Evolutionary conservation across 768 basidiomycete species (phyloP).

Genomic region (Suillus fuscotomentosus): DNA sequence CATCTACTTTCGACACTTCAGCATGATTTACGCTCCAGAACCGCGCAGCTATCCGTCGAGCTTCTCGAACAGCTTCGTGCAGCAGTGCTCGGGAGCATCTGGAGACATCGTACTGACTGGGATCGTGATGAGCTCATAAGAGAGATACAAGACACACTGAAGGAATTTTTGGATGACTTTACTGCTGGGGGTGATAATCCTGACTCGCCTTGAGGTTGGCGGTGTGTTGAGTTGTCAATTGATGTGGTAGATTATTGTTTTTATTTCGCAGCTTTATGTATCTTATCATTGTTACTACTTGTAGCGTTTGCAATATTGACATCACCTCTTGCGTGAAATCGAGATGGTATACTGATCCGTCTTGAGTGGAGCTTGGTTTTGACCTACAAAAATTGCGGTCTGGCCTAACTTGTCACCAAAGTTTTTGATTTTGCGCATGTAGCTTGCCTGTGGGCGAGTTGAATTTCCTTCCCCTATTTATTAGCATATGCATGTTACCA

Average conservation of each 20-base stretch:
- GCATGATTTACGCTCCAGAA: constrained; percentile 48
- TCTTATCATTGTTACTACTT: constrained; percentile 12
- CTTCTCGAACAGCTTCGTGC: constrained; percentile 94
- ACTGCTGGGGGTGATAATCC: constrained; percentile 19
- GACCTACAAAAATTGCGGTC: too few species aligned
- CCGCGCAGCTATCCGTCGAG: constrained; percentile 70
- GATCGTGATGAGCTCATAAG: constrained; percentile 64
- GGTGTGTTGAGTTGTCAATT: background rate
- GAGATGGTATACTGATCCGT: background rate
- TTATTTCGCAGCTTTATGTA: constrained; percentile 18
- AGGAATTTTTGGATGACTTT: constrained; percentile 69
- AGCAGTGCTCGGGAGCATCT: constrained; percentile 74
- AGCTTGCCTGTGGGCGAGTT: background rate
- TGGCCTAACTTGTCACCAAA: background rate
- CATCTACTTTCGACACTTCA: constrained; percentile 47
- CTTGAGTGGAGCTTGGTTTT: too few species aligned
- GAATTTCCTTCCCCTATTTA: background rate
- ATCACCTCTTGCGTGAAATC: background rate
- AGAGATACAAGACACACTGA: constrained; percentile 56
- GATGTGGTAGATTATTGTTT: constrained; percentile 14
- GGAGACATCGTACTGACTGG: constrained; percentile 83
- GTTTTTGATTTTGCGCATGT: too few species aligned
- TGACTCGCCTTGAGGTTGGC: constrained; percentile 7
- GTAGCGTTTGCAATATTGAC: background rate
- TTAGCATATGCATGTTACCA: background rate